Evolutionary conservation across 257 asterid genomes (phyloP).

Genomic region (Solanum virginianum): DNA sequence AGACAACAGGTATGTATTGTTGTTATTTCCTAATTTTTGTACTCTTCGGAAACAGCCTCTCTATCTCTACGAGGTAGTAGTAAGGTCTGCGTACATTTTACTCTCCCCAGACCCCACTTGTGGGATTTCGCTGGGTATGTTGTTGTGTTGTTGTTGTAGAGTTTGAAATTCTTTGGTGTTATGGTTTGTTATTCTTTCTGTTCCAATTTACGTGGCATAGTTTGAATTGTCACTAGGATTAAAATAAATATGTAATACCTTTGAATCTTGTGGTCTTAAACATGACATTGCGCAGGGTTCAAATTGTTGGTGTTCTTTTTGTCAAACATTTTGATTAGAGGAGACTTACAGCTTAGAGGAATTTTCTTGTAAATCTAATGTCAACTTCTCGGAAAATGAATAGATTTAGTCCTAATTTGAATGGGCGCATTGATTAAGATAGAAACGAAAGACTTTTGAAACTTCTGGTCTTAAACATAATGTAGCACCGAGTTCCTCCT

Average conservation of each 20-base stretch:
- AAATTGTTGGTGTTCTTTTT: neutral
- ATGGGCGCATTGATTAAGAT: too few relatives aligned
- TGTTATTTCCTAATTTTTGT: neutral
- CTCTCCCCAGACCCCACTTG: too few relatives aligned
- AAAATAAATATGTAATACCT: neutral
- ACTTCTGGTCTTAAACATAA: too few relatives aligned
- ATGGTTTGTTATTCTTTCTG: neutral
- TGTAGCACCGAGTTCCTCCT: neutral
- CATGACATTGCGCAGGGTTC: neutral
- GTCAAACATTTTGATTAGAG: neutral
- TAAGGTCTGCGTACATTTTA: too few relatives aligned
- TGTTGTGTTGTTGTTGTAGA: too few relatives aligned
- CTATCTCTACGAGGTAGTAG: too few relatives aligned
- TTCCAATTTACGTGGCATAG: neutral
- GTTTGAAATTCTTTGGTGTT: neutral
- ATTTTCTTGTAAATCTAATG: neutral
- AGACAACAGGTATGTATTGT: conserved; percentile 61
- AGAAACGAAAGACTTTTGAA: too few relatives aligned
- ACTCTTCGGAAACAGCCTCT: too few relatives aligned
- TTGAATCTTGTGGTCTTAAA: neutral
- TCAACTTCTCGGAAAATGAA: too few relatives aligned
- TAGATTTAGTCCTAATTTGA: too few relatives aligned
- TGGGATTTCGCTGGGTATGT: too few relatives aligned
- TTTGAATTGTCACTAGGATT: neutral
- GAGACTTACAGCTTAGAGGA: neutral